A percentile compares a stretch with the other conserved stretches of the same genome.
phyloP scores from a whole-genome alignment of 345 rosid species.

The Pugionium cornutum region DNA sequence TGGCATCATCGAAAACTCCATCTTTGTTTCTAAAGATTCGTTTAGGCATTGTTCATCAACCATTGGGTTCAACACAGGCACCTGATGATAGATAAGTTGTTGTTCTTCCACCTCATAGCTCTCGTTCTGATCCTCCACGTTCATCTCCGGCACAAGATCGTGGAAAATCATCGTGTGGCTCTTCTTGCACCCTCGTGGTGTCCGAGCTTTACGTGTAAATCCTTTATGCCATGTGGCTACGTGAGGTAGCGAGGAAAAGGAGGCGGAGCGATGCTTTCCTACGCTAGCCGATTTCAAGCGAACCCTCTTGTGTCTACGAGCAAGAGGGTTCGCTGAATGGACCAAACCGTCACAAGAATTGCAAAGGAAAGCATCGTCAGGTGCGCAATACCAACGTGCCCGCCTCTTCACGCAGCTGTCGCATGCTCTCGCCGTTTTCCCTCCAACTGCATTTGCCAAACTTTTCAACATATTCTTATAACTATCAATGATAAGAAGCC shows the following conservation, averaged over 20 bases:
- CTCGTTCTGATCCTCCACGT: constrained; percentile 60
- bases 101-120: constrained; percentile 65
- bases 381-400: constrained; percentile 90
- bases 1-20: constrained; percentile 3
- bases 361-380: constrained; percentile 97
- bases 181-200: constrained; percentile 59
- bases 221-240: constrained; percentile 67
- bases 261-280: constrained; percentile 10
- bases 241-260: constrained; percentile 39
- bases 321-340: constrained; percentile 82
- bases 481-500: constrained; percentile 22
- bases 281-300: constrained; percentile 55
- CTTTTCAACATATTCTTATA: constrained; percentile 40
- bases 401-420: constrained; percentile 76
- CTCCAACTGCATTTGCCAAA: constrained; percentile 66
- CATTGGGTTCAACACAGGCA: constrained; percentile 63
- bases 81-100: constrained; percentile 73
- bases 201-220: constrained; percentile 76
- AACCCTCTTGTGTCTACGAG: constrained; percentile 78
- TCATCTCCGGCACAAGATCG: constrained; percentile 68
- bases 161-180: constrained; percentile 33
- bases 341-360: constrained; percentile 78
- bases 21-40: constrained; percentile 23
- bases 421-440: constrained; percentile 87
- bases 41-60: constrained; percentile 51